Evolutionary conservation across 139 green algal species (phyloP).

Genomic region (Chlamydomonas sphaeroides): DNA sequence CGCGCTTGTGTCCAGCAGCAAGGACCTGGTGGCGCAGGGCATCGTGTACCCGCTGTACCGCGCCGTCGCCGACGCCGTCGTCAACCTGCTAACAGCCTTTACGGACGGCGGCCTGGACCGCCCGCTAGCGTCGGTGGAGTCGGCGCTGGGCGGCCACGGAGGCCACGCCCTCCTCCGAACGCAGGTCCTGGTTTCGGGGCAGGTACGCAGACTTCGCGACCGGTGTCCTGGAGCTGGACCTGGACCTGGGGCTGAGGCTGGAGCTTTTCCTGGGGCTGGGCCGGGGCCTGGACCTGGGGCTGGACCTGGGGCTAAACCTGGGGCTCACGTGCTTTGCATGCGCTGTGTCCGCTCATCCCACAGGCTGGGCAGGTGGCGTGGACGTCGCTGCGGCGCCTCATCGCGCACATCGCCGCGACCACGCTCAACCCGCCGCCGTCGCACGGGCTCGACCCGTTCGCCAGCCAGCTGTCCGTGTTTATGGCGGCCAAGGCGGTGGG

Average conservation of each 20-base stretch:
- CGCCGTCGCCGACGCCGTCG: conserved; percentile 19
- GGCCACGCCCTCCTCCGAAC: too few relatives aligned
- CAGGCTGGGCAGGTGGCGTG: not conserved
- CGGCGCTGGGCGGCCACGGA: not conserved
- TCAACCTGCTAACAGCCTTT: not conserved
- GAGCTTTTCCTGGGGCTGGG: too few relatives aligned
- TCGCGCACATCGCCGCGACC: conserved; percentile 26
- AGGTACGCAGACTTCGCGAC: too few relatives aligned
- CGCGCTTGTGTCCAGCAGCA: not conserved
- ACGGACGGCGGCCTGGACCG: conserved; percentile 3
- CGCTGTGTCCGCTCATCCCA: too few relatives aligned
- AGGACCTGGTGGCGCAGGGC: not conserved
- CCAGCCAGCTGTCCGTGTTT: conserved; percentile 17
- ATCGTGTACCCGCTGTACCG: conserved; percentile 23
- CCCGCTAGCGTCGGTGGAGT: not conserved
- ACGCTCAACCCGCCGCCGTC: conserved; percentile 18
- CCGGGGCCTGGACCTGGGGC: too few relatives aligned
- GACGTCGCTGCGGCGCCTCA: conserved; percentile 20
- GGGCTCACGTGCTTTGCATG: too few relatives aligned
- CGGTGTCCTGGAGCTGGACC: too few relatives aligned
- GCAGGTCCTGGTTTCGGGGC: too few relatives aligned
- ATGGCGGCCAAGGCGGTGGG: conserved; percentile 28
- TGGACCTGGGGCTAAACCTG: too few relatives aligned
- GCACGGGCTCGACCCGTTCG: not conserved
- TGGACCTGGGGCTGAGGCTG: too few relatives aligned